Evolutionary conservation across 345 rosid species (phyloP), one percentile per base, ranked within the genome.

Genomic region (Cardamine resedifolia): DNA sequence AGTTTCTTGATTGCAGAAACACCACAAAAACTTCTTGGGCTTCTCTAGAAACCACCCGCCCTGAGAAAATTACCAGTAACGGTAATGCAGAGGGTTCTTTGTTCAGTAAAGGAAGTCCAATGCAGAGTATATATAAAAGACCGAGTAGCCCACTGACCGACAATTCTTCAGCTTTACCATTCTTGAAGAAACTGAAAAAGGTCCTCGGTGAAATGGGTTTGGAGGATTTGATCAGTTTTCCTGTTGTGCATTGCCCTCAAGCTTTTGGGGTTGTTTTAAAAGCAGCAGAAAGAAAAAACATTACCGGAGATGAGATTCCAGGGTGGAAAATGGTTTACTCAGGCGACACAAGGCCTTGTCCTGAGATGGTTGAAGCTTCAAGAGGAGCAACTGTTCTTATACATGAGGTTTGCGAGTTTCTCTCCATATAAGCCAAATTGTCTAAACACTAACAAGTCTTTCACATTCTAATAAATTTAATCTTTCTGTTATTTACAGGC

Each of bases 241-340:
- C 99, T 10, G 99, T 95, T n/a, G 94, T 95, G 66, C 99, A 95
- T 72, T 95, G 96, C 79, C 97, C 96, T 50, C 96, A 95, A 74
- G 94, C 99, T 38, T 95, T 76, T 75, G 99, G 99, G 24, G 75
- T 95, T 67, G 82, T 76, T 48, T 53, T 95, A 59, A 87, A 86
- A 81, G 97, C 96, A 2, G 84, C 92, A 3, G 82, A 88, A 45
- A 87, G 96, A 75, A 61, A 70, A n/a, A 91, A 90, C 74, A 72
- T 70, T 5, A 64, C 61, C 23, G 94, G 92, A 52, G 87, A 95
- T 74, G 28, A 82, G 55, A 95, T 91, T 47, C 96, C 90, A 0
- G 99, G 99, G 23, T 95, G 99, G 99, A 95, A 90, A 82, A 70
- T 86, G 52, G 99, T 86, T 58, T 91, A 95, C 81, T 95, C 98